Conservation (phyloP, 805 yeast genomes). For the Sugiyamaella chiloensis region DNA sequence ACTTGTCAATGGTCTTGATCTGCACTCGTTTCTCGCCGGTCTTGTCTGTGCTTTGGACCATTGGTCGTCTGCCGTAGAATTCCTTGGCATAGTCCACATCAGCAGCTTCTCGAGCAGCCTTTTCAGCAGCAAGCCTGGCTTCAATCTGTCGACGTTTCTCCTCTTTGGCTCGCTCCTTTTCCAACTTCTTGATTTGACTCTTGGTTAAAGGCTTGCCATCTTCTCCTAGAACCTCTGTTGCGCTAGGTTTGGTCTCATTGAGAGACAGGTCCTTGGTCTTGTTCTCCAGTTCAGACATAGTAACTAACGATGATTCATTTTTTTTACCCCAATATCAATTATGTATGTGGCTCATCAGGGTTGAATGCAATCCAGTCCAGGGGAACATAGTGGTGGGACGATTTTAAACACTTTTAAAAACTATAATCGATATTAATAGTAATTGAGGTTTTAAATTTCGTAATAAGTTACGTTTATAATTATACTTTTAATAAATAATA, state of each 20-base stretch:
- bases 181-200: constrained; percentile 91
- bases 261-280: constrained; percentile 25
- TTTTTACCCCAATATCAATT: too few species aligned
- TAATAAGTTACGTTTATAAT: too few species aligned
- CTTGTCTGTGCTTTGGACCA: constrained; percentile 72
- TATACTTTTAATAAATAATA: too few species aligned
- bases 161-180: constrained; percentile 33
- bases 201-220: constrained; percentile 89
- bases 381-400: too few species aligned
- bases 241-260: constrained; percentile 10
- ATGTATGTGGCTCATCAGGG: too few species aligned
- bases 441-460: too few species aligned
- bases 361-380: too few species aligned
- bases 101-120: constrained; percentile 70
- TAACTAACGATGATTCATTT: too few species aligned
- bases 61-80: constrained; percentile 85
- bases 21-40: constrained; percentile 63
- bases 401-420: too few species aligned
- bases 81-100: constrained; percentile 85
- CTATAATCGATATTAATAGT: too few species aligned
- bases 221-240: constrained; percentile 43
- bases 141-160: constrained; percentile 87
- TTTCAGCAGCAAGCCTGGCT: constrained; percentile 79
- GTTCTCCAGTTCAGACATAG: constrained; percentile 26
- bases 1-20: constrained; percentile 50